A percentile compares a stretch with the other conserved stretches of the same genome.
phyloP scores from a whole-genome alignment of 1,284 basidiomycete genomes.

The Irpex sp. region DNA sequence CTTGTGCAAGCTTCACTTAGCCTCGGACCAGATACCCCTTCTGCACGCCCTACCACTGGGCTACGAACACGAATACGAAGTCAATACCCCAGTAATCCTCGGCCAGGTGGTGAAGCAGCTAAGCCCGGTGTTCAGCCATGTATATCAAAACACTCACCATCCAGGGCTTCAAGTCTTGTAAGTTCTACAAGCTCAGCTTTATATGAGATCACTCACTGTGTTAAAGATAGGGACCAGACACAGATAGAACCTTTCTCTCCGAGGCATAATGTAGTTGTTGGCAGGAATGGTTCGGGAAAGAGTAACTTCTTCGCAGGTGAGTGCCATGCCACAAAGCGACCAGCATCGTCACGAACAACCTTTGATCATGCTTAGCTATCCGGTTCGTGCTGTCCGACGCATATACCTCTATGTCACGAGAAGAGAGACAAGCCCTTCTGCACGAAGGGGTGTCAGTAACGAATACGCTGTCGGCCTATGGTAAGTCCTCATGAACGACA shows the following conservation, averaged over 20 bases:
- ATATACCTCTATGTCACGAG: constrained; percentile 92
- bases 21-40: neutral
- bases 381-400: constrained; percentile 97
- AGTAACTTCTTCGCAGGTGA: constrained; percentile 93
- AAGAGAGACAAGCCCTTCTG: constrained; percentile 88
- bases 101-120: neutral
- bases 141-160: constrained; percentile 92
- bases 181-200: constrained; percentile 18
- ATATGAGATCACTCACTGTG: neutral
- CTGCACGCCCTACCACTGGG: neutral
- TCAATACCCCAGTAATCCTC: neutral
- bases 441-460: constrained; percentile 91
- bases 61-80: too few species aligned
- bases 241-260: constrained; percentile 82
- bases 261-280: constrained; percentile 91
- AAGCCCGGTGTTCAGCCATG: constrained; percentile 38
- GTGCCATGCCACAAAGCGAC: constrained; percentile 17
- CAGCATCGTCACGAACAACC: neutral
- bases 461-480: constrained; percentile 91
- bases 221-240: constrained; percentile 73
- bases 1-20: neutral
- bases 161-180: constrained; percentile 96
- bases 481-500: constrained; percentile 36
- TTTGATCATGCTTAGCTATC: constrained; percentile 56
- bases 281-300: constrained; percentile 94